A percentile compares a stretch with the other conserved stretches of the same genome.
Evolutionary conservation across 331 rosid species (phyloP).

Genomic region (Rosa hybrid): DNA sequence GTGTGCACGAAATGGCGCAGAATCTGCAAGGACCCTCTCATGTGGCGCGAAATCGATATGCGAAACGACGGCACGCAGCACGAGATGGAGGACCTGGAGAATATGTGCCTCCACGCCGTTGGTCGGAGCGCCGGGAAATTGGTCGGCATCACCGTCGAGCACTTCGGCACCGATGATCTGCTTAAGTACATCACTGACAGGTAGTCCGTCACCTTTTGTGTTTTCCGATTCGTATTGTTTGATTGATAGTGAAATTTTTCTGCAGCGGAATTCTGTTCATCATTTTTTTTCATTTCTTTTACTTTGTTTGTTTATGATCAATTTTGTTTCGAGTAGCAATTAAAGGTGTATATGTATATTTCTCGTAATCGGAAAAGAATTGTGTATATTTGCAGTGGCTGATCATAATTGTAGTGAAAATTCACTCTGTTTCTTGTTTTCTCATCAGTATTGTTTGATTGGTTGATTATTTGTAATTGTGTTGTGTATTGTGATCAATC

Average conservation of each 20-base stretch:
- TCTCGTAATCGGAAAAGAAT: too few species aligned
- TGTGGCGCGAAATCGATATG: constrained; percentile 44
- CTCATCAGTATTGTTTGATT: too few species aligned
- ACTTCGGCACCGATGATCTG: constrained; percentile 21
- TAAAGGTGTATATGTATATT: too few species aligned
- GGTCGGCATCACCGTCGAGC: constrained; percentile 15
- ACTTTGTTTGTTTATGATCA: background rate
- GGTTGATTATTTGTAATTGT: too few species aligned
- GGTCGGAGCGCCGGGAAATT: constrained; percentile 23
- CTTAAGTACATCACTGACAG: constrained; percentile 21
- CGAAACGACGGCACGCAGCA: background rate
- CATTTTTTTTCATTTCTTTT: background rate
- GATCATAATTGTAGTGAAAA: too few species aligned
- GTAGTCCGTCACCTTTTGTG: background rate
- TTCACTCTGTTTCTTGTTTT: too few species aligned
- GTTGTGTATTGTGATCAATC: too few species aligned
- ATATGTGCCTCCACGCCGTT: constrained; percentile 23
- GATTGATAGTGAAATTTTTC: background rate
- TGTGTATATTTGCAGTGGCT: too few species aligned
- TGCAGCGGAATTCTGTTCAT: background rate
- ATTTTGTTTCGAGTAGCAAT: too few species aligned
- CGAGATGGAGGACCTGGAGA: constrained; percentile 8
- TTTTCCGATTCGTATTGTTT: background rate
- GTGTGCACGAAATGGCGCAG: constrained; percentile 39
- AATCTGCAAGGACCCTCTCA: constrained; percentile 38